Percentiles rank a stretch among this genome's conserved stretches.
phyloP scores from a whole-genome alignment of 257 asterid species.

The Capsicum baccatum region DNA sequence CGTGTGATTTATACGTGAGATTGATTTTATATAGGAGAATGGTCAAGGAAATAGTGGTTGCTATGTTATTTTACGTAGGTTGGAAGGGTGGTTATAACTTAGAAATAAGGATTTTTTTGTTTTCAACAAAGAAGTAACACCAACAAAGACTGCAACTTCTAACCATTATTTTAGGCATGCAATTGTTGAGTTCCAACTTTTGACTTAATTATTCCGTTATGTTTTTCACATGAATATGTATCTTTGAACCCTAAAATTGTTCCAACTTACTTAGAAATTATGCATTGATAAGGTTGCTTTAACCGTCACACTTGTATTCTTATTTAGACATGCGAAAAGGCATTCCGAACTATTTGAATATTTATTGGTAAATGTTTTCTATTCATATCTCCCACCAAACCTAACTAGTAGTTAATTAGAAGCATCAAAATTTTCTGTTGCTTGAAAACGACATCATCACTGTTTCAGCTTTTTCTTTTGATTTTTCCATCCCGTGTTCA shows the following conservation, averaged over 20 bases:
- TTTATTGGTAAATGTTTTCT: background rate
- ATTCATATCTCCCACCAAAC: conserved; percentile 13
- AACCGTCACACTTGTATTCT: background rate
- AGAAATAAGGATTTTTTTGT: background rate
- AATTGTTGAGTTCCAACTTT: conserved; percentile 10
- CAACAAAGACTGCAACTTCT: conserved; percentile 24
- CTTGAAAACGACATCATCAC: conserved; percentile 2
- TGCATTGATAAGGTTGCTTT: background rate
- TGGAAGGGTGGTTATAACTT: conserved; percentile 43
- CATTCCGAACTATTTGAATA: background rate
- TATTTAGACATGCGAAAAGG: conserved; percentile 12
- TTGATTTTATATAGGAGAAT: conserved; percentile 6
- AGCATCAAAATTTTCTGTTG: background rate
- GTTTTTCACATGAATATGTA: background rate
- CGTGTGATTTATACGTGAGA: background rate
- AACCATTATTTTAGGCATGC: conserved; percentile 21
- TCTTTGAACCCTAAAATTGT: background rate
- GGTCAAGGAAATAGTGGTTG: conserved; percentile 26
- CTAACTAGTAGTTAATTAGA: background rate
- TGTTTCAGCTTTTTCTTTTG: background rate
- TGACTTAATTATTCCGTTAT: background rate
- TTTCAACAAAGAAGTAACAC: conserved; percentile 12
- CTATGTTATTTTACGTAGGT: conserved; percentile 43
- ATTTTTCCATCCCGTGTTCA: no score
- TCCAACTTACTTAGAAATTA: background rate